Conservation (phyloP, 495 filamentous ascomycete species). For the Podospora pseudopauciseta region DNA sequence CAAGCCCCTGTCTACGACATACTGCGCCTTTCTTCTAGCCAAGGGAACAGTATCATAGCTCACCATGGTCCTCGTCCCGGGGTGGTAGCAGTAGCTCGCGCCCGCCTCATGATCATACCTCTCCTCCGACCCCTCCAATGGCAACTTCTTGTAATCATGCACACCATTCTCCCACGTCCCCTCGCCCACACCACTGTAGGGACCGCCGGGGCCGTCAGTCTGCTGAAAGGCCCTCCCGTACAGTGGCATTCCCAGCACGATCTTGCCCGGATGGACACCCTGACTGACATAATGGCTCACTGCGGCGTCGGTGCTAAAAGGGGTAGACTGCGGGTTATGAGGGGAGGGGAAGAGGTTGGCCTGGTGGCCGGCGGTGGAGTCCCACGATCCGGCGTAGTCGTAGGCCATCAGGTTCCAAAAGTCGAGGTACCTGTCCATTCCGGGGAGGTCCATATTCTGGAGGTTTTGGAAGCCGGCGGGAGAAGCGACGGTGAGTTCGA, state of each 20-base stretch:
- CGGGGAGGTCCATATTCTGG: constrained; percentile 62
- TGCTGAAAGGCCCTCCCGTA: constrained; percentile 83
- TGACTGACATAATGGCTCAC: constrained; percentile 61
- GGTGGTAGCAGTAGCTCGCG: constrained; percentile 72
- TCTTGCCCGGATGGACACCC: constrained; percentile 63
- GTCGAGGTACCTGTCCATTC: constrained; percentile 80
- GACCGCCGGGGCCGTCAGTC: constrained; percentile 68
- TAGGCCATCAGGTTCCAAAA: constrained; percentile 96
- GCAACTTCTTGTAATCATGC: constrained; percentile 78
- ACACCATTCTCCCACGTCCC: constrained; percentile 85
- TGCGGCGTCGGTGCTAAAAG: constrained; percentile 70
- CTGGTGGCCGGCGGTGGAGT: constrained; percentile 68
- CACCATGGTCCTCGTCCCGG: constrained; percentile 57
- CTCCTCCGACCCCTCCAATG: constrained; percentile 52
- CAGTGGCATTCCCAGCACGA: constrained; percentile 87
- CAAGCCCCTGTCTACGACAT: constrained; percentile 59
- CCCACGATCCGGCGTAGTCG: constrained; percentile 79
- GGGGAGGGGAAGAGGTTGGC: constrained; percentile 66
- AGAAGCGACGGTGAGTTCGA: constrained; percentile 79
- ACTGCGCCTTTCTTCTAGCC: constrained; percentile 65
- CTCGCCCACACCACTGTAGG: constrained; percentile 67
- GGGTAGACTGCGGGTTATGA: constrained; percentile 58
- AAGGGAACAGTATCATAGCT: constrained; percentile 73
- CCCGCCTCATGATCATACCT: constrained; percentile 49
- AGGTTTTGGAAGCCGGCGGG: constrained; percentile 67